phyloP scores from a whole-genome alignment of 495 filamentous ascomycete species.

The Tuber aestivum region DNA sequence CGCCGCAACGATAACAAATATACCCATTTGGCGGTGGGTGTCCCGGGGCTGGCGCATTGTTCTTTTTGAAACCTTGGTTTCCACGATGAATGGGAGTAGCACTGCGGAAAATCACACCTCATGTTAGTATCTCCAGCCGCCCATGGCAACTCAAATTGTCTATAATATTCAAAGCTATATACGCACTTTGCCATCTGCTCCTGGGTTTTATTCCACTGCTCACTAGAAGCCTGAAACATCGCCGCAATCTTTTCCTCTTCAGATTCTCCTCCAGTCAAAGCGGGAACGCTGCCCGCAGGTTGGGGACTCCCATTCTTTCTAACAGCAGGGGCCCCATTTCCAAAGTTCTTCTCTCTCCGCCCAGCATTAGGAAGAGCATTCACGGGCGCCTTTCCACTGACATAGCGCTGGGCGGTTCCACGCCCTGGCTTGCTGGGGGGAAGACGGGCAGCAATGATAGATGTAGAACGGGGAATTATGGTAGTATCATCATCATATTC shows the following conservation, averaged over 20 bases:
- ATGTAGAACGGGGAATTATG: slow-evolving; percentile 88
- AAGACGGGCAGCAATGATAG: slow-evolving; percentile 81
- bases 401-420: slow-evolving; percentile 88
- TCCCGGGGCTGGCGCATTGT: slow-evolving; percentile 65
- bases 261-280: slow-evolving; percentile 43
- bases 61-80: slow-evolving; percentile 51
- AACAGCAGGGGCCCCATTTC: slow-evolving; percentile 46
- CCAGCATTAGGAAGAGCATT: slow-evolving; percentile 74
- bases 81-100: slow-evolving; percentile 58
- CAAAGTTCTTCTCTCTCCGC: slow-evolving; percentile 47
- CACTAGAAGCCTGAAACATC: slow-evolving; percentile 75
- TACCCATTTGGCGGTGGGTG: slow-evolving; percentile 89
- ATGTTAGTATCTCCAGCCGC: slow-evolving; percentile 32
- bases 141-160: slow-evolving; percentile 17
- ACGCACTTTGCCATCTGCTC: slow-evolving; percentile 86
- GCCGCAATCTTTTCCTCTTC: slow-evolving; percentile 89
- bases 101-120: slow-evolving; percentile 43
- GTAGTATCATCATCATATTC: slow-evolving; percentile 96
- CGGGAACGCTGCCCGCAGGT: slow-evolving; percentile 25
- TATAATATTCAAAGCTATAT: slow-evolving; percentile 38
- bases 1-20: slow-evolving; percentile 92
- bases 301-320: slow-evolving; percentile 50
- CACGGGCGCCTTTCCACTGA: slow-evolving; percentile 91
- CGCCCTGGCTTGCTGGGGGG: slow-evolving; percentile 73
- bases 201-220: slow-evolving; percentile 81